Conservation (phyloP, 768 basidiomycete species). For the Tulasnella sp. region DNA sequence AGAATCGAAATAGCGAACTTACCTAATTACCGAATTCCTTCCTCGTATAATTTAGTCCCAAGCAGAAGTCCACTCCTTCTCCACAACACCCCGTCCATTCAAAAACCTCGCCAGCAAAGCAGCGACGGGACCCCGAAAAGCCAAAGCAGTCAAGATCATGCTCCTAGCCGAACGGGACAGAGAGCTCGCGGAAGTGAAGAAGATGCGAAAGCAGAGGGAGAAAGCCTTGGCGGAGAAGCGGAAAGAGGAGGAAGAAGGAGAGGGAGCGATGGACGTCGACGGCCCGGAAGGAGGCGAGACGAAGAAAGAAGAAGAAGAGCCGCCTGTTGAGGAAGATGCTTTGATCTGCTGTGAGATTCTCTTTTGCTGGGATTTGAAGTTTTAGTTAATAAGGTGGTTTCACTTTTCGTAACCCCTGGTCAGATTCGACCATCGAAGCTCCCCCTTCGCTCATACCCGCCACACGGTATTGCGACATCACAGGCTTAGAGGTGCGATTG, state of each 20-base stretch:
- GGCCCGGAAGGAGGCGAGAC: constrained; percentile 23
- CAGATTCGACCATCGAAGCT: constrained; percentile 76
- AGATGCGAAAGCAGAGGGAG: neutral
- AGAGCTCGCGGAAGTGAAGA: constrained; percentile 32
- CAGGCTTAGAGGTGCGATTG: constrained; percentile 59
- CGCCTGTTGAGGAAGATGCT: constrained; percentile 44
- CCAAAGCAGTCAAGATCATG: constrained; percentile 74
- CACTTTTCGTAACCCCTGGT: neutral
- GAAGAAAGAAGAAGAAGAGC: constrained; percentile 1
- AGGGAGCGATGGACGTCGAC: constrained; percentile 48
- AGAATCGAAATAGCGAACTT: neutral
- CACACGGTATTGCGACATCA: constrained; percentile 76
- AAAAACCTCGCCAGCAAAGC: constrained; percentile 54
- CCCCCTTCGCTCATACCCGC: constrained; percentile 74
- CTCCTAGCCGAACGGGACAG: constrained; percentile 71
- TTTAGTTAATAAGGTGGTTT: no score
- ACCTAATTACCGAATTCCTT: neutral
- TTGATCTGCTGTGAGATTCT: constrained; percentile 56
- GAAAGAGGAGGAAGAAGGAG: neutral
- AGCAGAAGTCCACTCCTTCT: constrained; percentile 65
- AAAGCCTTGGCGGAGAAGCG: constrained; percentile 46
- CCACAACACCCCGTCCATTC: constrained; percentile 64
- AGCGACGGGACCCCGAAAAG: constrained; percentile 62
- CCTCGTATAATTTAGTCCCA: constrained; percentile 50
- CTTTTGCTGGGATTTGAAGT: no score